Base-by-base conservation (phyloP, 305 asterid genomes). In the Fraxinus angustifolia region DNA sequence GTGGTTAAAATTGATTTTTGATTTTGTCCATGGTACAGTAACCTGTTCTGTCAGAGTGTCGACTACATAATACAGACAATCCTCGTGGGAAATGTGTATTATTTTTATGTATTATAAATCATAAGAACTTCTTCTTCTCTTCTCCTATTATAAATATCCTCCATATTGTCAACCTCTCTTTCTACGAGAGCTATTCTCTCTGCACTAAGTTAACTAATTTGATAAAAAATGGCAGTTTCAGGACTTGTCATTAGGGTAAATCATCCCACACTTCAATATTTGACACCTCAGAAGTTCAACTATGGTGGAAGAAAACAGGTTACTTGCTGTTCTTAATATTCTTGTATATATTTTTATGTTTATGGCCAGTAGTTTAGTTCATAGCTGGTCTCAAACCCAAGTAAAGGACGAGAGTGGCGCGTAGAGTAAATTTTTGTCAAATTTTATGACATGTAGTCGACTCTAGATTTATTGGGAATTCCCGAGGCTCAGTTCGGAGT, bases 201-300 rank as follows among this genome's bases (percentile, higher is more conserved):
- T 10, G 35, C 17, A 67, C 73, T 11, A n/a, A 26, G 17, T 28
- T 28, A 28, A 28, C 1, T 21, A 10, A 26, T 12, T 67, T 11
- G 60, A 50, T 78, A 67, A 77, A 14, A 16, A 80, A 86, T 86
- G 89, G 86, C 87, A 72, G 79, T 79, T 11, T 79, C 70, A 42
- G 89, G 87, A 76, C 80, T 82, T 84, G 82, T 84, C 74, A 76
- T 78, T 26, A 79, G 77, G 38, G 38, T 76, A 6, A 83, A 75
- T 21, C 83, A 83, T 26, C 70, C 78, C 30, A 62, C 85, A 40
- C 80, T 74, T 3, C 79, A 74, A 8, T 62, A 2, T 73, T 38
- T 84, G 28, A 45, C 84, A 31, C 21, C 26, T 12, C 84, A 82
- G 26, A 84, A 82, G 31, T 70, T 84, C 30, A 62, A 31, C 56